Base-by-base conservation (phyloP, 1,139 yeast species). In the Diutina ranongensis region DNA sequence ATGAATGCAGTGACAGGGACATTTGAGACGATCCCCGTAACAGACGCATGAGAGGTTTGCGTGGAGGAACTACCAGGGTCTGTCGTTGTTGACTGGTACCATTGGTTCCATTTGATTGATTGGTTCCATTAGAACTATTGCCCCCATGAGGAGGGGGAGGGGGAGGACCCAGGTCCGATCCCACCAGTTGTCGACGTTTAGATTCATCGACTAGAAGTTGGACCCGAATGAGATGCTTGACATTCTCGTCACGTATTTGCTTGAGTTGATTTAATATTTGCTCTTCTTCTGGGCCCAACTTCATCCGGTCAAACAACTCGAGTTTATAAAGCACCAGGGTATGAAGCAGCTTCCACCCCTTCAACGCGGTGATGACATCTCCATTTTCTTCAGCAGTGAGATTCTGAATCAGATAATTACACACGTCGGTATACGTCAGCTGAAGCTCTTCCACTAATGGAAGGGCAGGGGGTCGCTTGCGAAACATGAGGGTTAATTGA, bases 331-430 rank as follows among this genome's bases (percentile, higher is more conserved):
- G 65, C 10, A 80, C 67, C 46, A 75, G 71, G 1, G 84, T 78
- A 52, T 80, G 85, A 18, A 83, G 61, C 8, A 79, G 68, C 54
- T 78, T 80, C 89, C 89, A 83, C 2, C 88, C 88, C 52, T 73
- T 75, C 27, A 80, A 61, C 1, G 89, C 84, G 19, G 71, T 76
- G 47, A 70, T 75, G 45, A 68, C 61, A 19, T 72, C 67, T 35
- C 71, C 67, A 19, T 67, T 64, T 50, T 81, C 83, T 55, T 83
- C 89, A 22, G 76, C 56, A 4, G 76, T 68, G 45, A 80, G 57
- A 57, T 79, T 76, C 51, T 71, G 67, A 46, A 81, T 67, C 12
- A 85, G 71, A 48, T 67, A 66, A 54, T 75, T 74, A 47, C 85
- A 82, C 49, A 78, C 67, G 51, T 78, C 82, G 51, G 74, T 71